A percentile compares a stretch with the other conserved stretches of the same genome.
Evolutionary conservation across 148 eudicot species (phyloP).

Genomic region (Simmondsia chinensis): DNA sequence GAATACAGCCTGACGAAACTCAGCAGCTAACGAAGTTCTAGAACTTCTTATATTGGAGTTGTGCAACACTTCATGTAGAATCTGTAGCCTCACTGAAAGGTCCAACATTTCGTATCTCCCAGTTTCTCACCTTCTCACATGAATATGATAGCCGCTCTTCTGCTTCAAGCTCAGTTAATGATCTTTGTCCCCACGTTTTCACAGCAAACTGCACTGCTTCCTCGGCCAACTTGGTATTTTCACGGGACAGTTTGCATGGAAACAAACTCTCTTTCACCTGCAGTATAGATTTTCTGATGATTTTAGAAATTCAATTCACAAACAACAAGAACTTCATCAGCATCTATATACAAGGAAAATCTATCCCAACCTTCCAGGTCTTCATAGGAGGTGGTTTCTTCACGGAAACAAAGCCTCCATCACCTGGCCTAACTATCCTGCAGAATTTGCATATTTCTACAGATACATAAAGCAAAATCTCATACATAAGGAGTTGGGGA

Average conservation of each 20-base stretch:
- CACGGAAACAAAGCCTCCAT: conserved; percentile 74
- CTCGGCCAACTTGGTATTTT: conserved; percentile 49
- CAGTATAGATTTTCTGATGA: conserved; percentile 6
- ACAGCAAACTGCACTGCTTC: conserved; percentile 80
- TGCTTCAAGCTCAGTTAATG: conserved; percentile 91
- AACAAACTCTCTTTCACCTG: conserved; percentile 92
- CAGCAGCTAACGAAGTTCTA: no score
- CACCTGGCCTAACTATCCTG: conserved; percentile 87
- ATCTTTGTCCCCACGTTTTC: conserved; percentile 79
- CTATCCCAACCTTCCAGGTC: conserved; percentile 78
- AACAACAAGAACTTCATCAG: conserved; percentile 1
- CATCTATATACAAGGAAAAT: conserved; percentile 6
- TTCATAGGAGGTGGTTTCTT: conserved; percentile 66
- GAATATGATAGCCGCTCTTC: conserved; percentile 89
- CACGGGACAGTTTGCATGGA: conserved; percentile 67
- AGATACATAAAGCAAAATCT: conserved; percentile 1
- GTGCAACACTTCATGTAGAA: no score
- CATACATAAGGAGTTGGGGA: no score
- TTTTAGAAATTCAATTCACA: conserved; percentile 1
- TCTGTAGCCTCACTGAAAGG: no score
- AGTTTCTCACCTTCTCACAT: conserved; percentile 77
- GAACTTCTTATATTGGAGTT: no score
- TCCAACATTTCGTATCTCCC: conserved; percentile 3
- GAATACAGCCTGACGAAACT: no score
- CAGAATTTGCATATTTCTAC: conserved; percentile 13